Conservation (phyloP, 768 basidiomycete species). For the Suillus fuscotomentosus region DNA sequence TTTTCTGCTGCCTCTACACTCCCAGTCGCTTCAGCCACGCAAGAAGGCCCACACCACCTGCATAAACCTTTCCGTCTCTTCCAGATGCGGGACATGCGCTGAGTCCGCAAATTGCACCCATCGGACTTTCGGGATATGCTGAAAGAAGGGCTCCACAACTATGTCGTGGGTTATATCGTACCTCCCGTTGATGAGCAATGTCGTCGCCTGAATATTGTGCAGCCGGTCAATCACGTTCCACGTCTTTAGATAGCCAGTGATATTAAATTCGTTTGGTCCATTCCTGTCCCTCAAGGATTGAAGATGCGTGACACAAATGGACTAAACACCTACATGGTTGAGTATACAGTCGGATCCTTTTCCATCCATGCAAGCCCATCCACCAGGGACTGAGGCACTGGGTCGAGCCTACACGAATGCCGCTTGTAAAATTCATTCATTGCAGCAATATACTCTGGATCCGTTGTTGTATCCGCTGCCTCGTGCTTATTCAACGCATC, state of each 20-base stretch:
- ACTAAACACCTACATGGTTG: slow-evolving; percentile 39
- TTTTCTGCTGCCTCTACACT: background rate
- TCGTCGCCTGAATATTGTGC: slow-evolving; percentile 32
- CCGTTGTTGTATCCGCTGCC: slow-evolving; percentile 39
- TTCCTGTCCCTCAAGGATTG: slow-evolving; percentile 25
- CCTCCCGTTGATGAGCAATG: slow-evolving; percentile 35
- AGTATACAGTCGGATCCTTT: slow-evolving; percentile 47
- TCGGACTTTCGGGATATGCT: slow-evolving; percentile 29
- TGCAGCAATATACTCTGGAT: slow-evolving; percentile 44
- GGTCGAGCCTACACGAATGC: slow-evolving; percentile 44
- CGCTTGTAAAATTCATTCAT: slow-evolving; percentile 40
- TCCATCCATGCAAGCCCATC: slow-evolving; percentile 32
- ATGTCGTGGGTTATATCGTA: slow-evolving; percentile 36
- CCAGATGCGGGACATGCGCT: slow-evolving; percentile 34
- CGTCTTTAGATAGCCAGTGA: slow-evolving; percentile 31
- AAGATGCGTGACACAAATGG: background rate
- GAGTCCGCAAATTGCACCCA: slow-evolving; percentile 39
- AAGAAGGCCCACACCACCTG: slow-evolving; percentile 32
- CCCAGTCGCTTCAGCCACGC: background rate
- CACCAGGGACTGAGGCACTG: slow-evolving; percentile 41
- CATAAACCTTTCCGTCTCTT: slow-evolving; percentile 37
- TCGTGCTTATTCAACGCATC: slow-evolving; percentile 45
- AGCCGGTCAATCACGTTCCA: slow-evolving; percentile 36
- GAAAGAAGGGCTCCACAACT: slow-evolving; percentile 33
- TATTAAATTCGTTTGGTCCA: slow-evolving; percentile 39